phyloP scores from a whole-genome alignment of 78 protist species.

The Protostelium mycophagum region DNA sequence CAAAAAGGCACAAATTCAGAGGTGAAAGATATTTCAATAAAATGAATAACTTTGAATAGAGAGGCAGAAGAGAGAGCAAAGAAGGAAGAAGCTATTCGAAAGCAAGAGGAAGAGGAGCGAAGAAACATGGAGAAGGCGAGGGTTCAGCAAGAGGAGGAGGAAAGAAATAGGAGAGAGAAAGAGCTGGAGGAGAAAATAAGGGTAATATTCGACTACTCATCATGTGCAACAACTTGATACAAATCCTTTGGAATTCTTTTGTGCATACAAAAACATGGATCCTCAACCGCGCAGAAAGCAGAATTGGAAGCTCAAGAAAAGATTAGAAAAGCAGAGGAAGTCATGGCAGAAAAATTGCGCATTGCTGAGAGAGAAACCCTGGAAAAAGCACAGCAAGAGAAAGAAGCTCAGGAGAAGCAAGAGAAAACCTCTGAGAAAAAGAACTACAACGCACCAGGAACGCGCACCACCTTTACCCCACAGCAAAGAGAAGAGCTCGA shows the following conservation, averaged over 20 bases:
- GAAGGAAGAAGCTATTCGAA: not conserved
- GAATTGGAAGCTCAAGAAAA: not conserved
- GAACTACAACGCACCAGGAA: not conserved
- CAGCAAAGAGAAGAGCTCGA: not conserved
- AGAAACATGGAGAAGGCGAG: not conserved
- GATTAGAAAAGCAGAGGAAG: not conserved
- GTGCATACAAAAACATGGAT: not conserved
- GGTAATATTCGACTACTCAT: not conserved
- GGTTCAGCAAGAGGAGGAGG: not conserved
- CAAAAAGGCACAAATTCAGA: not conserved
- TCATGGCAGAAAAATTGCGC: not conserved
- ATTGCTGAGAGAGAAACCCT: not conserved
- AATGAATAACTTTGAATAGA: too few relatives aligned
- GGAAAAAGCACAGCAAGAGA: too few relatives aligned
- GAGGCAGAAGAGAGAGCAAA: not conserved
- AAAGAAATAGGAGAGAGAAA: not conserved
- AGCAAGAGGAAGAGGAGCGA: not conserved
- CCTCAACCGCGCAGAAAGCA: not conserved
- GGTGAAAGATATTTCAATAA: too few relatives aligned
- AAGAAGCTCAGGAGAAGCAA: too few relatives aligned
- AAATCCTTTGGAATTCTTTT: too few relatives aligned
- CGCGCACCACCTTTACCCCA: not conserved
- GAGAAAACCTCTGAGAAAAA: too few relatives aligned
- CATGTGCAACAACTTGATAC: too few relatives aligned
- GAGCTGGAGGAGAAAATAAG: not conserved